Percentiles rank a stretch among this genome's conserved stretches.
Conservation (phyloP, 2,329 filamentous ascomycete species). For the Fusarium pininemorale region DNA sequence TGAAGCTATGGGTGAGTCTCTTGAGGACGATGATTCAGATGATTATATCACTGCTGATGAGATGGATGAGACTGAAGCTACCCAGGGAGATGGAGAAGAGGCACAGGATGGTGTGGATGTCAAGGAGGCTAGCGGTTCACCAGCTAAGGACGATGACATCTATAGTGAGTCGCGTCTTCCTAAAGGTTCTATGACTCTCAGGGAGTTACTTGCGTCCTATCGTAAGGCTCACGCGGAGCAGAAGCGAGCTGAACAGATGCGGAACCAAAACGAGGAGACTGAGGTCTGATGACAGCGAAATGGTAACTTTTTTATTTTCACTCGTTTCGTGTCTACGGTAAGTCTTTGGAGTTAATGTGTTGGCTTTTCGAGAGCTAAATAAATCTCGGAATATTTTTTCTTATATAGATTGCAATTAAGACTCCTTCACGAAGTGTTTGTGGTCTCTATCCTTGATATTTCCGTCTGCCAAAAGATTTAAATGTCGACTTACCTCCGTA, state of each 20-base stretch:
- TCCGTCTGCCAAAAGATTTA: too few relatives aligned
- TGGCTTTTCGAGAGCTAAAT: too few relatives aligned
- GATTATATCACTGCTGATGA: background rate
- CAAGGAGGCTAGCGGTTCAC: too few relatives aligned
- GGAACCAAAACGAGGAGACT: accelerated
- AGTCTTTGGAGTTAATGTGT: accelerated
- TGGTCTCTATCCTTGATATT: too few relatives aligned
- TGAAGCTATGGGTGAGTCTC: background rate
- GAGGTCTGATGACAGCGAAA: accelerated
- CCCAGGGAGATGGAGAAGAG: too few relatives aligned
- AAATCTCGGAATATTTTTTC: too few relatives aligned
- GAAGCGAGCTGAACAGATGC: background rate
- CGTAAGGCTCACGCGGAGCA: background rate
- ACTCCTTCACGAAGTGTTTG: too few relatives aligned
- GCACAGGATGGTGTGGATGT: background rate
- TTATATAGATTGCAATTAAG: too few relatives aligned
- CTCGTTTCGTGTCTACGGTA: background rate
- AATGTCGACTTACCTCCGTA: background rate
- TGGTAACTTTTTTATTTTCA: background rate
- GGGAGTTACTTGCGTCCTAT: background rate
- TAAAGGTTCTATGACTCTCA: background rate
- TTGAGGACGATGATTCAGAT: background rate
- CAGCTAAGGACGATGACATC: background rate
- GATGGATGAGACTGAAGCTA: background rate
- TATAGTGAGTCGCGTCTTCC: background rate